A percentile compares a stretch with the other conserved stretches of the same genome.
phyloP scores from a whole-genome alignment of 306 rosid species.

The Abrus pulchellus region DNA sequence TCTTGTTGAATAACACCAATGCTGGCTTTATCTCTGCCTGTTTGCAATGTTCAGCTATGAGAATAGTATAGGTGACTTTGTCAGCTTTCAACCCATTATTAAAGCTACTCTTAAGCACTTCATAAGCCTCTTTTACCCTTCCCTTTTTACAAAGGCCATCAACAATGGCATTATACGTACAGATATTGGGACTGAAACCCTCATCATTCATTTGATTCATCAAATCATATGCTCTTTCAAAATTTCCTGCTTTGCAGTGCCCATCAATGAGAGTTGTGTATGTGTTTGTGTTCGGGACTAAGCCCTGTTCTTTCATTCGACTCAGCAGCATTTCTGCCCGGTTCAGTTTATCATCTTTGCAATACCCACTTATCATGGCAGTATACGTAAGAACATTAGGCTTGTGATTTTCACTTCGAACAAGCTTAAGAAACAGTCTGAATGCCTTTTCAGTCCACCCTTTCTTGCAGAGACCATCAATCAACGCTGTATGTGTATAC shows the following conservation, averaged over 20 bases:
- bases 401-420: constrained; percentile 79
- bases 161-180: constrained; percentile 76
- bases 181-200: constrained; percentile 78
- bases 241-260: constrained; percentile 76
- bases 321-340: constrained; percentile 85
- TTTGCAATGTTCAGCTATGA: constrained; percentile 81
- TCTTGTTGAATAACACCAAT: constrained; percentile 77
- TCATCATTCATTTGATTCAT: constrained; percentile 72
- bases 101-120: constrained; percentile 62
- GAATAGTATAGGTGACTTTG: constrained; percentile 76
- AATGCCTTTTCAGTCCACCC: constrained; percentile 99
- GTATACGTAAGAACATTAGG: constrained; percentile 90
- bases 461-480: constrained; percentile 91
- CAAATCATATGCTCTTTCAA: constrained; percentile 71
- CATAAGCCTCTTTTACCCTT: constrained; percentile 72
- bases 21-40: constrained; percentile 65
- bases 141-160: constrained; percentile 85
- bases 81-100: constrained; percentile 62
- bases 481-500: constrained; percentile 77
- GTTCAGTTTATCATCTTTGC: constrained; percentile 74
- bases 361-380: constrained; percentile 88
- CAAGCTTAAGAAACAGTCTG: constrained; percentile 91
- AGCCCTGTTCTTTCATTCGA: constrained; percentile 90
- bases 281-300: constrained; percentile 80
- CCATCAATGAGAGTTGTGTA: constrained; percentile 83